These are phyloP conservation scores for Sungouiozyma intestinalis DNA, from an alignment of 805 yeast genomes.

Conservation along the genomic window DNA sequence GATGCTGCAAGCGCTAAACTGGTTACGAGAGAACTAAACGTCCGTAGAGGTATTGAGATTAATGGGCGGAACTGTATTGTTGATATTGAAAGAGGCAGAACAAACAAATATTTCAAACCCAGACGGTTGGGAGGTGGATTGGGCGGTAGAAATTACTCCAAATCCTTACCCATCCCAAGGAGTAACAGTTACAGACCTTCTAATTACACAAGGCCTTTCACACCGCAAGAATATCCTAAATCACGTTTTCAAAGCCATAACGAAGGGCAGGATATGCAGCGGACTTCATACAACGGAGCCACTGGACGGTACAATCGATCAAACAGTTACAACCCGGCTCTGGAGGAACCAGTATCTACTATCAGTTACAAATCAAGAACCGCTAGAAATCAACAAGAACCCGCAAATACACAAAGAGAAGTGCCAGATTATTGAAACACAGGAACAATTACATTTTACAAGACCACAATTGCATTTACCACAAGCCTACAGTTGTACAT, in stretches of 20 bases:
- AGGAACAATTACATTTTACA: background rate
- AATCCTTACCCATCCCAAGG: background rate
- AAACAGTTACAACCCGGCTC: background rate
- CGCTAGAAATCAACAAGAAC: constrained; percentile 8
- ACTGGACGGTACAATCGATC: background rate
- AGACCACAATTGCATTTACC: too few species aligned
- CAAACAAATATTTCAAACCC: constrained; percentile 60
- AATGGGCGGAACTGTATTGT: constrained; percentile 49
- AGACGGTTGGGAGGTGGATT: constrained; percentile 80
- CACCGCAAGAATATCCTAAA: background rate
- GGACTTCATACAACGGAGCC: background rate
- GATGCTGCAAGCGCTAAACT: constrained; percentile 46
- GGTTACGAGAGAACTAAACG: constrained; percentile 47
- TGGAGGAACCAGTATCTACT: background rate
- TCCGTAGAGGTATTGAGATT: constrained; percentile 38
- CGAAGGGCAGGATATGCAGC: background rate
- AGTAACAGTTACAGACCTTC: background rate
- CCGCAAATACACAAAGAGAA: constrained; percentile 5
- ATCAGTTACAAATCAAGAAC: constrained; percentile 17
- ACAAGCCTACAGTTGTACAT: too few species aligned
- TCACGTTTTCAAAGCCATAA: background rate
- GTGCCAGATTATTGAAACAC: constrained; percentile 12
- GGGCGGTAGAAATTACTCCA: constrained; percentile 58
- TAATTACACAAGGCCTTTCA: background rate
- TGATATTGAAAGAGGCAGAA: constrained; percentile 62